A percentile compares a stretch with the other conserved stretches of the same genome.
Evolutionary conservation across 2,329 filamentous ascomycete species (phyloP).

Genomic region (Dothistroma pini): DNA sequence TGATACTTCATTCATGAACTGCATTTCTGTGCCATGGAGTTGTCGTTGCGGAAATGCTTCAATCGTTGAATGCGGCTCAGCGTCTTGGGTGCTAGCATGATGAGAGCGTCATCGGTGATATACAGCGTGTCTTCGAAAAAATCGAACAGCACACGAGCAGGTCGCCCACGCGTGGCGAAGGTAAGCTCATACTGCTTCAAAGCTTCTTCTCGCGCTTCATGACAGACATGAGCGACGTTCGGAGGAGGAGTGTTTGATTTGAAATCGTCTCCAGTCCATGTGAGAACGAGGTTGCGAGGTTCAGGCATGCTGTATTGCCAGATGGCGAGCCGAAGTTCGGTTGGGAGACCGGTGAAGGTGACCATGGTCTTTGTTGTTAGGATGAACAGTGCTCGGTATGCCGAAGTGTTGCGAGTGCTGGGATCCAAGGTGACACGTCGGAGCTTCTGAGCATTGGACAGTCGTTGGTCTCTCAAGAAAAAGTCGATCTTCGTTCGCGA

Average conservation of each 20-base stretch:
- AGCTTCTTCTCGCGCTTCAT: constrained; percentile 14
- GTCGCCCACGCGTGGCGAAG: constrained; percentile 7
- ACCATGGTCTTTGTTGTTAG: constrained; percentile 6
- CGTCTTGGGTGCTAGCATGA: not conserved
- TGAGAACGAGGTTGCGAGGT: constrained; percentile 15
- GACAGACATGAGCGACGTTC: constrained; percentile 15
- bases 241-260: constrained; percentile 11
- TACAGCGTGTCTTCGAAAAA: constrained; percentile 12
- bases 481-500: not conserved
- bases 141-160: constrained; percentile 13
- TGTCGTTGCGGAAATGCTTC: constrained; percentile 16
- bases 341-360: constrained; percentile 15
- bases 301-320: constrained; percentile 17
- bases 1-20: constrained; percentile 9
- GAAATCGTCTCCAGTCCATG: constrained; percentile 14
- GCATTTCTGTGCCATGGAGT: constrained; percentile 15
- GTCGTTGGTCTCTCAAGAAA: not conserved
- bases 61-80: constrained; percentile 3
- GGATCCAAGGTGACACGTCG: not conserved
- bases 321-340: constrained; percentile 17
- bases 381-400: not conserved
- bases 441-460: constrained; percentile 1
- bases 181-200: constrained; percentile 12
- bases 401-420: not conserved
- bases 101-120: constrained; percentile 13